Evolutionary conservation across 2,329 filamentous ascomycete species (phyloP), one percentile per base, ranked within the genome.

Genomic region (Coniochaeta ligniaria): DNA sequence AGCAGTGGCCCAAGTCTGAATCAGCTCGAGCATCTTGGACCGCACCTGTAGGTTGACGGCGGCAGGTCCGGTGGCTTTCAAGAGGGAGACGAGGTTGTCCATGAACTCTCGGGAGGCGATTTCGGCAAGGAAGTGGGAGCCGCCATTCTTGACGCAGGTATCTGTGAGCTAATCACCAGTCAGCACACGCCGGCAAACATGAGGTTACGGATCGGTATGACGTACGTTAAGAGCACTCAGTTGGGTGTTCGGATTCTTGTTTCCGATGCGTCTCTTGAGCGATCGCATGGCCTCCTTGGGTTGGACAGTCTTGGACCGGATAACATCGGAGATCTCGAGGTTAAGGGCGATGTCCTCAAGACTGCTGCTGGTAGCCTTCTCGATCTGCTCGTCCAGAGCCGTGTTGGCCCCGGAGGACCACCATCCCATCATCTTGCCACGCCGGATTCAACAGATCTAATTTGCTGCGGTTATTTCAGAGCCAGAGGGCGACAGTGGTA

Each of bases 271-370:
- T 72, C 87, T 87, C 79, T 97, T 98, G 70, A 99, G 80, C 50
- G 92, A 94, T 73, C 92, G 91, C 95, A 99, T 99, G 64, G 95
- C 95, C 76, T 99, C 95, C 76, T 94, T 97, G 59, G 95, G 94
- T 74, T 93, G 92, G 58, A 99, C 94, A 20, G 92, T 96, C 80
- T 98, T 98, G 70, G 93, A 98, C 69, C 95, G 87, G 75, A 99
- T 97, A 68, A 96, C 82, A 78, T 99, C 95, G 74, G 94, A 97
- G 69, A 99, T 98, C 76, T 99, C 95, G 71, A 99, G 87, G 74
- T 98, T 98, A 67, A 97, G 85, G 45, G 95, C 90, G 73, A 99
- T 98, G 72, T 99, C 94, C 77, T 99, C 93, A 89, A 99, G 82
- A 76, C 93, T 98, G 72, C 92, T 96, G 66, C 90, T 88, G 17